Evolutionary conservation across 192 early-diverging fungal genomes (phyloP).

Genomic region (Entrophospora sp.): DNA sequence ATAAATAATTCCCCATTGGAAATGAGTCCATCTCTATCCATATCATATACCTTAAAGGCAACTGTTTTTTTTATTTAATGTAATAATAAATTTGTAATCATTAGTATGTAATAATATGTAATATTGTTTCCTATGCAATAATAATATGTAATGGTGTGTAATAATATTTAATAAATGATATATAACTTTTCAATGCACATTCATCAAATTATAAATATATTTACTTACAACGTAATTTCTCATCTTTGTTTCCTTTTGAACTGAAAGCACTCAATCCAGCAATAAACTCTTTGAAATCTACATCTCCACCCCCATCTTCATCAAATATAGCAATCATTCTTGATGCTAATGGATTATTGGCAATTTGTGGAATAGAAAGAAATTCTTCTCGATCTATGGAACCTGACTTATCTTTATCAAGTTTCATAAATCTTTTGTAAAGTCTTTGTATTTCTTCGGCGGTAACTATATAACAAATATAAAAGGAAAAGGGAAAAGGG

Average conservation of each 20-base stretch:
- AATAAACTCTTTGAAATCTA: constrained; percentile 99
- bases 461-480: too few species aligned
- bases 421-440: constrained; percentile 97
- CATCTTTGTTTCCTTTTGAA: constrained; percentile 86
- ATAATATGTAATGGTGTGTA: too few species aligned
- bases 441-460: constrained; percentile 92
- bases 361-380: constrained; percentile 90
- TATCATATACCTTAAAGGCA: constrained; percentile 99
- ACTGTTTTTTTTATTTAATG: too few species aligned
- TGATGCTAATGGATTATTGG: constrained; percentile 93
- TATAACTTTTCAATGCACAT: too few species aligned
- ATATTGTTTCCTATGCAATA: too few species aligned
- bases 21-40: constrained; percentile 97
- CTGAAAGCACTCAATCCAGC: constrained; percentile 89
- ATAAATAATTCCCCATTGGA: constrained; percentile 98
- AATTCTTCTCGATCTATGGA: constrained; percentile 98
- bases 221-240: constrained; percentile 90
- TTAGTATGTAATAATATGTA: too few species aligned
- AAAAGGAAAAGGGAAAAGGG: too few species aligned
- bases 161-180: too few species aligned
- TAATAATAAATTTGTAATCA: too few species aligned
- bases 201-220: too few species aligned
- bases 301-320: constrained; percentile 94
- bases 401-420: constrained; percentile 96
- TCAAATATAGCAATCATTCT: constrained; percentile 97